Percentiles rank a stretch among this genome's conserved stretches.
These are phyloP conservation scores for Globisporangium spiculum DNA, from an alignment of 352 stramenopile species.

Conservation along the genomic window DNA sequence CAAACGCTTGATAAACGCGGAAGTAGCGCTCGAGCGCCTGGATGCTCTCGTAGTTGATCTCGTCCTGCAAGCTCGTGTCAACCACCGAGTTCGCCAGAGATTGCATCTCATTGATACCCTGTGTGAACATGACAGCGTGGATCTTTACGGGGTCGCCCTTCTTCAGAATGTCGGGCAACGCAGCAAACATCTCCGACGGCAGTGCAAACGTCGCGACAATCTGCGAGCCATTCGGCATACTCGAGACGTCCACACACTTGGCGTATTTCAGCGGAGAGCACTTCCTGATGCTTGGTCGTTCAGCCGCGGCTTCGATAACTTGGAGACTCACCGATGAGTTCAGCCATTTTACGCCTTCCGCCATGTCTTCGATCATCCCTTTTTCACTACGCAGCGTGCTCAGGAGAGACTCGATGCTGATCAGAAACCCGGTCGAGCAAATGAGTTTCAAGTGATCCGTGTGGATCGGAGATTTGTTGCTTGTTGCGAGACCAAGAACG, in stretches of 20 bases:
- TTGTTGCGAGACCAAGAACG: constrained; percentile 57
- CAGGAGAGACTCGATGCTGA: constrained; percentile 94
- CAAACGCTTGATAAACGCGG: constrained; percentile 67
- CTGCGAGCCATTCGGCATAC: constrained; percentile 42
- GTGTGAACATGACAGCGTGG: constrained; percentile 80
- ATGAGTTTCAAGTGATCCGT: constrained; percentile 60
- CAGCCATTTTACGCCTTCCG: constrained; percentile 83
- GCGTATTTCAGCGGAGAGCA: constrained; percentile 50
- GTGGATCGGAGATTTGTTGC: constrained; percentile 52
- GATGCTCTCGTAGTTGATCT: constrained; percentile 80
- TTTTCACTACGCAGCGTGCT: constrained; percentile 93
- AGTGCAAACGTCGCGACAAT: constrained; percentile 74
- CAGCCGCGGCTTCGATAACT: constrained; percentile 21
- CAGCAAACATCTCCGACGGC: constrained; percentile 47
- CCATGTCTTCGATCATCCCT: constrained; percentile 95
- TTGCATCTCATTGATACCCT: constrained; percentile 94
- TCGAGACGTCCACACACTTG: constrained; percentile 76
- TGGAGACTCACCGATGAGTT: constrained; percentile 78
- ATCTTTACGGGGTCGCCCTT: constrained; percentile 72
- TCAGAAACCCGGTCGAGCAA: constrained; percentile 75
- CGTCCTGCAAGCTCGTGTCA: constrained; percentile 81
- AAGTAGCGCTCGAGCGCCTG: constrained; percentile 73
- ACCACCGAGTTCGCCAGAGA: constrained; percentile 87
- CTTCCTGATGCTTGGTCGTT: constrained; percentile 36
- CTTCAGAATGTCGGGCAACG: constrained; percentile 59